A percentile compares a stretch with the other conserved stretches of the same genome.
Evolutionary conservation across 1,284 basidiomycete genomes (phyloP).

Genomic region (Heimioporus retisporus): DNA sequence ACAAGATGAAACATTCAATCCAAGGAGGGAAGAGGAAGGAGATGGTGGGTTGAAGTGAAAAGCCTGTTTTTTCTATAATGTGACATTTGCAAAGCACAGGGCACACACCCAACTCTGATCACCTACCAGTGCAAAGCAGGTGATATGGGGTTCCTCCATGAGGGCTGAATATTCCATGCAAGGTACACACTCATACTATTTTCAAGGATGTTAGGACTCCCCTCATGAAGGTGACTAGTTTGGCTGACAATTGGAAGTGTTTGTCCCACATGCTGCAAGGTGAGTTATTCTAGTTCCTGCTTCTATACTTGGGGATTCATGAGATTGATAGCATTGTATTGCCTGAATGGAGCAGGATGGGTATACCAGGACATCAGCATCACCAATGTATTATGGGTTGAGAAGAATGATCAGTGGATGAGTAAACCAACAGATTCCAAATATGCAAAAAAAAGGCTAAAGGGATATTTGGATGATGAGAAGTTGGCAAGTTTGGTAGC

Average conservation of each 20-base stretch:
- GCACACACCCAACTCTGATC: too few relatives aligned
- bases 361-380: conserved; percentile 23
- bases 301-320: background rate
- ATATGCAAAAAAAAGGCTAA: conserved; percentile 9
- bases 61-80: too few relatives aligned
- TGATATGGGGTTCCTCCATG: too few relatives aligned
- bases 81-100: too few relatives aligned
- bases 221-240: background rate
- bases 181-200: conserved; percentile 13
- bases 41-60: too few relatives aligned
- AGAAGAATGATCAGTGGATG: background rate
- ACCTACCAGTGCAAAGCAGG: too few relatives aligned
- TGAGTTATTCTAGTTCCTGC: background rate
- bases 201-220: conserved; percentile 10
- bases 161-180: background rate
- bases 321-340: background rate
- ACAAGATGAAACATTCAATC: too few relatives aligned
- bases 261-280: background rate
- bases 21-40: too few relatives aligned
- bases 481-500: too few relatives aligned
- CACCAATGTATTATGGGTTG: conserved; percentile 15
- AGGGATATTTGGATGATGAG: conserved; percentile 18
- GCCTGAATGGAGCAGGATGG: conserved; percentile 16
- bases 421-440: conserved; percentile 25
- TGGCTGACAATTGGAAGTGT: background rate